Conservation (phyloP, 2,329 filamentous ascomycete genomes). For the Coniella lustricola region DNA sequence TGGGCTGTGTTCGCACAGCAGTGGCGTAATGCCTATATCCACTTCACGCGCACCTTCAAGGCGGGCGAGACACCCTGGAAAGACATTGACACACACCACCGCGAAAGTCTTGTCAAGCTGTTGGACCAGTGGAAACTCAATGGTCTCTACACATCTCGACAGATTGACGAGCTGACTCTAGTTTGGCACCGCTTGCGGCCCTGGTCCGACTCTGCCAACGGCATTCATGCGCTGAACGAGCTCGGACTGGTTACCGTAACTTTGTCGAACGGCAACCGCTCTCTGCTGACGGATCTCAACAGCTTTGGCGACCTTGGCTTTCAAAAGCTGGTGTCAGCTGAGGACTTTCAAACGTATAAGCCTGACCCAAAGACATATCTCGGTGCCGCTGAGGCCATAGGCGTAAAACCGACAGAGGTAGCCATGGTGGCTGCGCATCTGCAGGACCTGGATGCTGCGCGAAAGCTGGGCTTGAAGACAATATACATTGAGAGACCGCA, state of each 20-base stretch:
- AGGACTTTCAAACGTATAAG: conserved; percentile 70
- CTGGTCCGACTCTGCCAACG: conserved; percentile 54
- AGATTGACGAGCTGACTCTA: conserved; percentile 56
- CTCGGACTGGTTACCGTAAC: conserved; percentile 51
- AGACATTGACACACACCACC: conserved; percentile 66
- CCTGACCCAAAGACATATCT: conserved; percentile 61
- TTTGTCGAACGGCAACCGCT: conserved; percentile 67
- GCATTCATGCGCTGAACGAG: background rate
- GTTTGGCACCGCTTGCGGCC: conserved; percentile 67
- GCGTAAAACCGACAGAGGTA: conserved; percentile 48
- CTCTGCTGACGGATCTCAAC: conserved; percentile 59
- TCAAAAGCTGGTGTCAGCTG: conserved; percentile 54
- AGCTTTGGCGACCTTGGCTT: conserved; percentile 55
- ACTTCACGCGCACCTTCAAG: conserved; percentile 51
- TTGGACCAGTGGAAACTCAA: conserved; percentile 48
- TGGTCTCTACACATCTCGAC: conserved; percentile 53
- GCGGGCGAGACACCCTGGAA: conserved; percentile 48
- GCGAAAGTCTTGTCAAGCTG: conserved; percentile 52
- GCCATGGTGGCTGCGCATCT: conserved; percentile 75
- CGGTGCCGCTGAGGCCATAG: conserved; percentile 53
- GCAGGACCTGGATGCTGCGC: conserved; percentile 60
- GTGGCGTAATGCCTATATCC: conserved; percentile 60
- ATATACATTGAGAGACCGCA: conserved; percentile 63
- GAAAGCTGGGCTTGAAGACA: conserved; percentile 56
- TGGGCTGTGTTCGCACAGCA: conserved; percentile 61